Base-by-base conservation (phyloP, 176 grass and related monocot genomes). In the Oryza punctata region DNA sequence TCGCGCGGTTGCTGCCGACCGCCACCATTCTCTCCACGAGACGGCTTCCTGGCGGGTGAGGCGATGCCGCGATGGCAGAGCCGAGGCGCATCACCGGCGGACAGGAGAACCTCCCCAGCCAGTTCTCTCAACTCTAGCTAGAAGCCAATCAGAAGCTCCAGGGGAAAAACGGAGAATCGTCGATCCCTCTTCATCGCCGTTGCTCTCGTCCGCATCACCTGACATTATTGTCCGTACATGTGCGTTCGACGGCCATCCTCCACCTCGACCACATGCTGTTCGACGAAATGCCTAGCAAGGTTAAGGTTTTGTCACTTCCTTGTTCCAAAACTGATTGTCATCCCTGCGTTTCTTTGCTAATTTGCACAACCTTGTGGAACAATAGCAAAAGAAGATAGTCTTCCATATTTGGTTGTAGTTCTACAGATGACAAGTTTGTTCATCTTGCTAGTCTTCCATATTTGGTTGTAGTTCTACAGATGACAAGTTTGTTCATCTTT, bases 241-340 rank as follows among this genome's bases (percentile, higher is more conserved):
- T 11, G 18, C 21, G 21, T 38, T 4, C 24, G 11, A 13, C 0
- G 38, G 1, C 69, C 21, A n/a, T 15, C 2, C 7, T 26, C 27
- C 11, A 24, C 10, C 63, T 13, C 0, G 64, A 65, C 7, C 46
- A 18, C 5, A 2, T 1, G 3, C 0, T 27, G 21, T 40, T 81
- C 46, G 78, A 81, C 7, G 30, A 81, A 81, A 70, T 70, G 78
- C 30, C 46, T 70, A 50, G 16, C 26, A 21, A 46, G 63, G 77
- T 79, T 8, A 1, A 49, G 63, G 10, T n/a, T 57, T 18, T 30
- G 10, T 79, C 26, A 21, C 5, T 65, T 30, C 21, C 38, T 47
- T n/a, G 8, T 24, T 26, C 6, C 0, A 47, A 47, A 47, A 47
- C 12, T 47, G 13, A 15, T 2, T 45, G 10, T 0, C 19, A 15